Evolutionary conservation across 2,329 filamentous ascomycete species (phyloP), one percentile per base, ranked within the genome.

Genomic region (Phyllosticta citriasiana): DNA sequence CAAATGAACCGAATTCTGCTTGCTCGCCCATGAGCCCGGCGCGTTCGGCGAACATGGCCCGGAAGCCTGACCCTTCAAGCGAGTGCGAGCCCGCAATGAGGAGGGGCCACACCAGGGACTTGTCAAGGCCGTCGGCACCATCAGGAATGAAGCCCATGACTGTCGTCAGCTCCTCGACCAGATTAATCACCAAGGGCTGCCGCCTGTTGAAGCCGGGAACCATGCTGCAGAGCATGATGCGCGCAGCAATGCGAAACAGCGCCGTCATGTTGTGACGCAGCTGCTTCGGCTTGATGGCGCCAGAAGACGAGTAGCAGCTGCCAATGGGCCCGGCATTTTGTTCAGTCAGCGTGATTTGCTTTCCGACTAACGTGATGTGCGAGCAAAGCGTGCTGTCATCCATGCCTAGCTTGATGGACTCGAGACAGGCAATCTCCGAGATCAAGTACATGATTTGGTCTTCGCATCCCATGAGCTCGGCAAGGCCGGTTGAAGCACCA

Each of bases 391-490:
- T 84, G 65, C 94, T 86, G 70, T 94, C 87, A 67, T 96, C 89
- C 67, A 94, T 91, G 67, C 88, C 71, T 50, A 80, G 78, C 80
- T 94, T 95, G 65, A 97, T 84, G 3, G 89, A 88, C 73, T 97
- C 94, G 59, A 99, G 85, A 75, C 94, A 97, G 60, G 93, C 90
- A 68, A 97, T 96, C 77, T 99, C 94, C 1, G 91, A 96, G 72
- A 99, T 96, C 68, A 97, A 81, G 74, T 96, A 97, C 91, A 99
- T 97, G 76, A 97, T 88, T 24, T 87, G 86, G 76, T 99, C 94
- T 65, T 97, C 93, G 74, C 94, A 97, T 67, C 94, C 94, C 92
- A 97, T 97, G 57, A 97, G 83, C 78, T 96, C 91, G 59, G 88
- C 86, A 47, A 99, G 82, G 10, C 94, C 94, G 9, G 89, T 88